Evolutionary conservation across 2,329 filamentous ascomycete genomes (phyloP).

Genomic region (Ceratocystis colombiana): DNA sequence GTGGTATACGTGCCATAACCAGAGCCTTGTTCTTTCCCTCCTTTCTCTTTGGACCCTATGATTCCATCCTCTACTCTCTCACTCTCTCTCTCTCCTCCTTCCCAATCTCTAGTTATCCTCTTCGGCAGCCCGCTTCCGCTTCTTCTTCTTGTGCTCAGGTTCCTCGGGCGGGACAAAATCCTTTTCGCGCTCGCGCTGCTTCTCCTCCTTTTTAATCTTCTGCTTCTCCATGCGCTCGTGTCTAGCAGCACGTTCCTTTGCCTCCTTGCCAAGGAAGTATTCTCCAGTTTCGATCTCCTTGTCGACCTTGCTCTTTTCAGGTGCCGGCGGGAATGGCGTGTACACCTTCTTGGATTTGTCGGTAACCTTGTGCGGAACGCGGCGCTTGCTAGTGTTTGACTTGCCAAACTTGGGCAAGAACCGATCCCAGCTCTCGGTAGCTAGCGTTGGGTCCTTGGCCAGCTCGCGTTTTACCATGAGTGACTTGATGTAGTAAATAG

Average conservation of each 20-base stretch:
- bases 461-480: conserved; percentile 90
- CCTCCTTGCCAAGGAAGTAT: conserved; percentile 89
- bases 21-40: conserved; percentile 9
- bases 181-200: conserved; percentile 70
- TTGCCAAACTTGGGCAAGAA: conserved; percentile 98
- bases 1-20: conserved; percentile 19
- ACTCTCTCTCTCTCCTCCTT: conserved; percentile 28
- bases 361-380: conserved; percentile 70
- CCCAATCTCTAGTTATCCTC: conserved; percentile 26
- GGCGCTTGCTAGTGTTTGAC: conserved; percentile 73
- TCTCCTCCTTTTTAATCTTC: conserved; percentile 77
- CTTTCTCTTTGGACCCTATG: conserved; percentile 3
- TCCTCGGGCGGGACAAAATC: conserved; percentile 85
- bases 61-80: conserved; percentile 11
- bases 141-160: conserved; percentile 50
- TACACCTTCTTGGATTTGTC: conserved; percentile 93
- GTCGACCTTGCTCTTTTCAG: conserved; percentile 98
- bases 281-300: conserved; percentile 95
- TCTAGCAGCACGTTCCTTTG: conserved; percentile 72
- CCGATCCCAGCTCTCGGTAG: conserved; percentile 84
- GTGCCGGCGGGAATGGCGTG: conserved; percentile 91
- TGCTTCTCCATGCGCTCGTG: conserved; percentile 77
- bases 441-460: conserved; percentile 77
- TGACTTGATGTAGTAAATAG: conserved; percentile 70
- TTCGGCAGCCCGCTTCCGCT: conserved; percentile 41